A percentile compares a stretch with the other conserved stretches of the same genome.
Evolutionary conservation across 306 rosid species (phyloP).

Genomic region (Begonia loranthoides): DNA sequence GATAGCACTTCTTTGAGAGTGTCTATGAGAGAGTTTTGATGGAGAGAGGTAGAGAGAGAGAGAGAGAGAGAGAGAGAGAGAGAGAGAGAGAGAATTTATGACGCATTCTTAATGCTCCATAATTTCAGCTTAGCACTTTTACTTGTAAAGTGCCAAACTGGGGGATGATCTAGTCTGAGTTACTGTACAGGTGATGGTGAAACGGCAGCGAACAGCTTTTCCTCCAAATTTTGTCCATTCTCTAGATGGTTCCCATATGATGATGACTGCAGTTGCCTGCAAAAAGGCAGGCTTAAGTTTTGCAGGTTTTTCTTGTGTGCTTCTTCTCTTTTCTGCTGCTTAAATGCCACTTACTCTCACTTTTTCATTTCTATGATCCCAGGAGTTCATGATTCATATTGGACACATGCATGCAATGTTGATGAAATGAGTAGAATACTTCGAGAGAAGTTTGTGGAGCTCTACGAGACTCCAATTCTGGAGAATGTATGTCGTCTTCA

Average conservation of each 20-base stretch:
- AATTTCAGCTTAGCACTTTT: no score
- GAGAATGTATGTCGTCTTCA: slow-evolving; percentile 47
- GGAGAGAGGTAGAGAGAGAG: no score
- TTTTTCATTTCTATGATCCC: slow-evolving; percentile 14
- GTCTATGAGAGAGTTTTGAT: no score
- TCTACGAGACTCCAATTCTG: slow-evolving; percentile 66
- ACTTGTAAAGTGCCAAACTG: no score
- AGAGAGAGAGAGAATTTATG: no score
- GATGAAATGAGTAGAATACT: slow-evolving; percentile 73
- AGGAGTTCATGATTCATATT: slow-evolving; percentile 98
- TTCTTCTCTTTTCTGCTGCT: slow-evolving; percentile 7
- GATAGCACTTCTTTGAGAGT: no score
- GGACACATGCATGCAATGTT: slow-evolving; percentile 95
- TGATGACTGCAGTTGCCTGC: slow-evolving; percentile 99
- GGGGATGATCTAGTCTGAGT: no score
- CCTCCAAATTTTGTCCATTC: slow-evolving; percentile 98
- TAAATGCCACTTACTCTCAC: neutral
- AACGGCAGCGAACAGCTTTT: slow-evolving; percentile 79
- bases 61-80: no score
- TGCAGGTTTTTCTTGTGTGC: slow-evolving; percentile 47
- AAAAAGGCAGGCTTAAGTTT: slow-evolving; percentile 59
- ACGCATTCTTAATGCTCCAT: no score
- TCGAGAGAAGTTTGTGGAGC: slow-evolving; percentile 74
- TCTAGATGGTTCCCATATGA: slow-evolving; percentile 96
- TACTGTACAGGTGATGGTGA: slow-evolving; percentile 47